Percentiles rank a stretch among this genome's conserved stretches.
Evolutionary conservation across 1,284 basidiomycete genomes (phyloP).

Genomic region (Takashimella tepidaria): DNA sequence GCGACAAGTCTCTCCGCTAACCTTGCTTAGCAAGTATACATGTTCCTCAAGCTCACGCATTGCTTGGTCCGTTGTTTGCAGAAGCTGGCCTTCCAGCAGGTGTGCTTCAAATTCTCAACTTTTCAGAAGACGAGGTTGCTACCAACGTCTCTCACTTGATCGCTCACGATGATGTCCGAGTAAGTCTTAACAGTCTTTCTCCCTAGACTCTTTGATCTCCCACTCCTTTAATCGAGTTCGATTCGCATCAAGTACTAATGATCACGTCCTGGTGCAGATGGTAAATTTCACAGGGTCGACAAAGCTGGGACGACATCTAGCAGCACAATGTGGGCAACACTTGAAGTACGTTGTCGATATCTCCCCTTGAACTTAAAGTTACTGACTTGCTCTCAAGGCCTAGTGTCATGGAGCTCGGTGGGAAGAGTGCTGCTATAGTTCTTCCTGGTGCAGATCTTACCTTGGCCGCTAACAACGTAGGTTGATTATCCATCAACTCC

Average conservation of each 20-base stretch:
- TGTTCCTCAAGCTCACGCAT: slow-evolving; percentile 21
- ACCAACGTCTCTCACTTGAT: slow-evolving; percentile 55
- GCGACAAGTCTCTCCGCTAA: too few relatives aligned
- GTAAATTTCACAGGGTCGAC: slow-evolving; percentile 52
- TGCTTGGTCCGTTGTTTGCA: slow-evolving; percentile 24
- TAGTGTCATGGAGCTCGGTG: slow-evolving; percentile 49
- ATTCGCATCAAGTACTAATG: not conserved
- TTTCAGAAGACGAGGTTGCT: slow-evolving; percentile 52
- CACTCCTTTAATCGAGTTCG: not conserved
- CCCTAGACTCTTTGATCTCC: not conserved
- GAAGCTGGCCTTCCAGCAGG: slow-evolving; percentile 60
- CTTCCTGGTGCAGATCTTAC: slow-evolving; percentile 60
- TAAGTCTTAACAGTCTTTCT: slow-evolving; percentile 15
- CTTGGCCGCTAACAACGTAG: slow-evolving; percentile 52
- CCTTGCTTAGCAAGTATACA: not conserved
- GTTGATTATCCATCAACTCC: not conserved
- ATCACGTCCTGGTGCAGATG: slow-evolving; percentile 13
- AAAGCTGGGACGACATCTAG: slow-evolving; percentile 43
- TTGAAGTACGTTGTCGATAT: slow-evolving; percentile 43
- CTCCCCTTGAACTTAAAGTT: too few relatives aligned
- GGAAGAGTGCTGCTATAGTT: slow-evolving; percentile 52
- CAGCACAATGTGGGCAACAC: slow-evolving; percentile 45
- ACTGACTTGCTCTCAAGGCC: slow-evolving; percentile 9
- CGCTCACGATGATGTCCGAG: slow-evolving; percentile 53
- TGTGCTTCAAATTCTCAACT: slow-evolving; percentile 58